Conservation (phyloP, 1,284 basidiomycete species). For the Takashimella koratensis region DNA sequence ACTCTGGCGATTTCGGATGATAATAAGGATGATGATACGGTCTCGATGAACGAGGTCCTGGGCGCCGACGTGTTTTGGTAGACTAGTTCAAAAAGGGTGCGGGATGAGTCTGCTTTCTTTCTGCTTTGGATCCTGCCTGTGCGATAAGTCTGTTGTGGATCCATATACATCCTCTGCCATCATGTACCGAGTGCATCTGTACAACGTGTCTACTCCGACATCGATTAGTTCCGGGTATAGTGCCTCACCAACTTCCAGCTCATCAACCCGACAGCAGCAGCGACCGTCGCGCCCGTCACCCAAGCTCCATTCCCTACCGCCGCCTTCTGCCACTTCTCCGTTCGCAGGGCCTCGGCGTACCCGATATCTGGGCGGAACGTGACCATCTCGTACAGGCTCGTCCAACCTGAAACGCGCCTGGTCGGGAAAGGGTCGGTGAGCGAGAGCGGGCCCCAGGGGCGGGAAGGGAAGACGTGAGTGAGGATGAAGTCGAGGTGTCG, state of each 20-base stretch:
- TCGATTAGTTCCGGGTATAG: neutral
- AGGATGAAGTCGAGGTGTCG: slow-evolving; percentile 67
- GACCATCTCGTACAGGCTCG: slow-evolving; percentile 92
- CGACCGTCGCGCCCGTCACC: slow-evolving; percentile 6
- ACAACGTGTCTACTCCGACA: neutral
- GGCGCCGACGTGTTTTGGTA: neutral
- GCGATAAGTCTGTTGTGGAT: neutral
- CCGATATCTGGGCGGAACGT: slow-evolving; percentile 93
- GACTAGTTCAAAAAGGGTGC: neutral
- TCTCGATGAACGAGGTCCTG: neutral
- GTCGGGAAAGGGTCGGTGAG: slow-evolving; percentile 46
- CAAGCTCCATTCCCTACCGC: slow-evolving; percentile 21
- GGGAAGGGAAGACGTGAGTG: slow-evolving; percentile 59
- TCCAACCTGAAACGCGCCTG: slow-evolving; percentile 68
- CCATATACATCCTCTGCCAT: neutral
- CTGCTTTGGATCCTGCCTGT: neutral
- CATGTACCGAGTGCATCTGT: neutral
- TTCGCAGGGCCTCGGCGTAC: slow-evolving; percentile 59
- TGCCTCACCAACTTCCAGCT: neutral
- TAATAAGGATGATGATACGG: neutral
- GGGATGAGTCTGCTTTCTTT: neutral
- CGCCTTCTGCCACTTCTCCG: slow-evolving; percentile 44
- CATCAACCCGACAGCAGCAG: neutral
- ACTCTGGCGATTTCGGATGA: no score
- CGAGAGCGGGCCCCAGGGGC: slow-evolving; percentile 58